Percentiles rank a stretch among this genome's conserved stretches.
phyloP scores from a whole-genome alignment of 306 rosid species.

The Sesbania bispinosa region DNA sequence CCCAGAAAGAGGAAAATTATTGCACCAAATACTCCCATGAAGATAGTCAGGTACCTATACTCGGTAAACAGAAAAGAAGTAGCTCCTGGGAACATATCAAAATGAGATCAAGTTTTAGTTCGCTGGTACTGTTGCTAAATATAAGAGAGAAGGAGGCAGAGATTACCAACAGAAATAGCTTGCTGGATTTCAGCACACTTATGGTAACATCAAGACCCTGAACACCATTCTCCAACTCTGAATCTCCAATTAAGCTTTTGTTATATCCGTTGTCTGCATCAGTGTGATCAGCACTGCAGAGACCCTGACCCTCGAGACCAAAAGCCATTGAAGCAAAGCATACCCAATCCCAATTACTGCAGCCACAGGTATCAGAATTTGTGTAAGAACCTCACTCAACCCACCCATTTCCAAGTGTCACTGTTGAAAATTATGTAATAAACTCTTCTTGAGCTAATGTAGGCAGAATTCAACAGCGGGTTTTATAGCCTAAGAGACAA shows the following conservation, averaged over 20 bases:
- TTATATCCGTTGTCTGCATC: slow-evolving; percentile 24
- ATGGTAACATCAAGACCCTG: slow-evolving; percentile 37
- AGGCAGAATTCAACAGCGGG: not conserved
- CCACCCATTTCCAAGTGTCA: slow-evolving; percentile 43
- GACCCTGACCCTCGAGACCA: slow-evolving; percentile 55
- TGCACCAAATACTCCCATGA: slow-evolving; percentile 48
- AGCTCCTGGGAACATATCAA: slow-evolving; percentile 49
- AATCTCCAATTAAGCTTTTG: slow-evolving; percentile 43
- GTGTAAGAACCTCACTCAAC: slow-evolving; percentile 51
- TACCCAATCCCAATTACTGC: slow-evolving; percentile 56
- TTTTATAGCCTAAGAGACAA: slow-evolving; percentile 1
- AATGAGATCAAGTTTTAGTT: not conserved
- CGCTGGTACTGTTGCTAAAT: not conserved
- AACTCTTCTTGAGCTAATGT: slow-evolving; percentile 5
- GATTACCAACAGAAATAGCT: slow-evolving; percentile 62
- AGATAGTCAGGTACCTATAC: slow-evolving; percentile 54
- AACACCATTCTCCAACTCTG: slow-evolving; percentile 47
- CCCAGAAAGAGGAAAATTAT: slow-evolving; percentile 65
- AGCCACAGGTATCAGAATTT: slow-evolving; percentile 53
- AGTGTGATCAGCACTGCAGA: slow-evolving; percentile 23
- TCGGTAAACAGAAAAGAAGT: slow-evolving; percentile 64
- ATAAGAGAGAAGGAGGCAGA: not conserved
- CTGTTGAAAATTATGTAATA: not conserved
- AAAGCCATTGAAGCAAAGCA: slow-evolving; percentile 65
- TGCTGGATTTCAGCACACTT: slow-evolving; percentile 69